phyloP scores from a whole-genome alignment of 371 early-diverging fungal genomes.

The Dinochytrium kinnereticum region DNA sequence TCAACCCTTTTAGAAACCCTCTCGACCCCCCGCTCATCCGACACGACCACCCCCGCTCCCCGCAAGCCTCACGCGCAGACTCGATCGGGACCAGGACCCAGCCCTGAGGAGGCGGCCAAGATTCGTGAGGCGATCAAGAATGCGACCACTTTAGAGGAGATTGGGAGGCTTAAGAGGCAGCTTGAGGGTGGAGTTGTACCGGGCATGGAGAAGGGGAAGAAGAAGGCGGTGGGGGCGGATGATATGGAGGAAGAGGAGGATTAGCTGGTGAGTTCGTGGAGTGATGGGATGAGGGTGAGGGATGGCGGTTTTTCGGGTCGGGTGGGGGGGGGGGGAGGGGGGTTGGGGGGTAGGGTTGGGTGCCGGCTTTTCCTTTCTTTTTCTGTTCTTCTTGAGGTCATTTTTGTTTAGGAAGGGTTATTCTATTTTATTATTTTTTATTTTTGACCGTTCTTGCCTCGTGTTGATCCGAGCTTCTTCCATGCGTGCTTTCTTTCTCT shows the following conservation, averaged over 20 bases:
- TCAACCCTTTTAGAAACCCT: constrained; percentile 48
- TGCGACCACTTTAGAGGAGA: constrained; percentile 81
- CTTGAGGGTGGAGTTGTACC: constrained; percentile 65
- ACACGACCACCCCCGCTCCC: no score
- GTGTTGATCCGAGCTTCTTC: background rate
- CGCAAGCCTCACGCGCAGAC: no score
- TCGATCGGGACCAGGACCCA: background rate
- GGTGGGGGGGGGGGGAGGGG: no score
- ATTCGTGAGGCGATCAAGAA: constrained; percentile 71
- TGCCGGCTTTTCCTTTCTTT: no score
- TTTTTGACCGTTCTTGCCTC: background rate
- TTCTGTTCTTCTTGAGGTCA: background rate
- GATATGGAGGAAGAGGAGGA: constrained; percentile 15
- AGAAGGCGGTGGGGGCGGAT: constrained; percentile 18
- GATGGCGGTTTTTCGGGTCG: background rate
- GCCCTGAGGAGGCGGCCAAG: constrained; percentile 47
- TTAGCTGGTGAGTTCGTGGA: no score
- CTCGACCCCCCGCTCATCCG: no score
- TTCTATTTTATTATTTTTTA: background rate
- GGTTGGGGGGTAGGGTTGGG: no score
- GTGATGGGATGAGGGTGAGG: background rate
- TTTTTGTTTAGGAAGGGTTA: background rate
- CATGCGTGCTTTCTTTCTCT: background rate
- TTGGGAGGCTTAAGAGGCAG: constrained; percentile 70
- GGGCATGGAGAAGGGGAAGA: constrained; percentile 4